A percentile compares a stretch with the other conserved stretches of the same genome.
These are phyloP conservation scores for Escallonia rubra DNA, from an alignment of 129 eudicot species.

Conservation along the genomic window DNA sequence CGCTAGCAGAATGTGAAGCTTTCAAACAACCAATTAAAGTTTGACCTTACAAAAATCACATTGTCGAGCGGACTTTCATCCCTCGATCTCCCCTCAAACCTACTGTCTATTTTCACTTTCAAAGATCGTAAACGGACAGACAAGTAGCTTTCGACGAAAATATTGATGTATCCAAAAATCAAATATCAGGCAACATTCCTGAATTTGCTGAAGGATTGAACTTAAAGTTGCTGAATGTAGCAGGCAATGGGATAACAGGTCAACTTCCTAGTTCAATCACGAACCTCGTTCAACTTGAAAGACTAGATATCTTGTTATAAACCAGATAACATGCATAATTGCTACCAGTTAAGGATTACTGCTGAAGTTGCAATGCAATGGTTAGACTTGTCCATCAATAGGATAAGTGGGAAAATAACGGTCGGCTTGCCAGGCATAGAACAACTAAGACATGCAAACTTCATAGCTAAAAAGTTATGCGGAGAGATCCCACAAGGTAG, in stretches of 20 bases:
- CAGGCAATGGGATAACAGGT: constrained; percentile 57
- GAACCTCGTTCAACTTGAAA: constrained; percentile 45
- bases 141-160: no score
- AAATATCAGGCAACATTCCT: constrained; percentile 51
- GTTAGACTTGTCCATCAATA: constrained; percentile 73
- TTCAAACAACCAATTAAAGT: constrained; percentile 63
- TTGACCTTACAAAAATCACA: constrained; percentile 40
- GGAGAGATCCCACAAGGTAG: constrained; percentile 93
- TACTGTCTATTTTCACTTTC: constrained; percentile 16
- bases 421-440: constrained; percentile 45
- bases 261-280: constrained; percentile 64
- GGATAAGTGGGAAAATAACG: constrained; percentile 63
- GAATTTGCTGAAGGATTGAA: no score
- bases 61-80: constrained; percentile 58
- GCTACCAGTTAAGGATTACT: constrained; percentile 66
- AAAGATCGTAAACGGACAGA: no score
- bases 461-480: constrained; percentile 71
- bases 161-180: constrained; percentile 63
- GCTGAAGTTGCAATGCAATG: constrained; percentile 49
- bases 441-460: constrained; percentile 62
- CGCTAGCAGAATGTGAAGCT: constrained; percentile 56
- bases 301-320: constrained; percentile 64
- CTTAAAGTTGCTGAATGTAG: constrained; percentile 45
- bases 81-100: constrained; percentile 68
- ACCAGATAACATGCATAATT: constrained; percentile 59